A percentile compares a stretch with the other conserved stretches of the same genome.
Conservation (phyloP, 1,139 yeast genomes). For the Geotrichum bryndzae region DNA sequence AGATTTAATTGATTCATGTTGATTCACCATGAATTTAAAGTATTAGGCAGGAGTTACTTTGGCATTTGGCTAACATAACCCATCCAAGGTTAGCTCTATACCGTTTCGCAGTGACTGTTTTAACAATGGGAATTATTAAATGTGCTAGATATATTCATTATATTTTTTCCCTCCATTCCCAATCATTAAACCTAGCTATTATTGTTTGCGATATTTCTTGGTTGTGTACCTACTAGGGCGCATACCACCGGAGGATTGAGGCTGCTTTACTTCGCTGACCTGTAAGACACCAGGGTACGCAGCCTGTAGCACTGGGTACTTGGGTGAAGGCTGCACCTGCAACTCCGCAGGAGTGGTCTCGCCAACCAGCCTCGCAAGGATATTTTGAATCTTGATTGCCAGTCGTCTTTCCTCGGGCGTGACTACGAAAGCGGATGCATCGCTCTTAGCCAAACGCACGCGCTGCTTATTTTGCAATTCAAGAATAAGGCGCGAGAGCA, state of each 20-base stretch:
- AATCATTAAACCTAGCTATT: neutral
- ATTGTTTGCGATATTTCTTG: conserved; percentile 6
- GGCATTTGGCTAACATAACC: neutral
- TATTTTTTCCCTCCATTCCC: neutral
- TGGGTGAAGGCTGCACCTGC: conserved; percentile 28
- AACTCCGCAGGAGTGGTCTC: conserved; percentile 28
- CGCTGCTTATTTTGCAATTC: conserved; percentile 62
- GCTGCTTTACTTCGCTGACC: conserved; percentile 39
- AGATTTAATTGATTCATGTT: too few species aligned
- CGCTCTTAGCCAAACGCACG: conserved; percentile 42
- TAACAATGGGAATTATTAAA: neutral
- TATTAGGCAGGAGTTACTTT: too few species aligned
- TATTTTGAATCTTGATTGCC: conserved; percentile 47
- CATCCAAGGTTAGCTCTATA: neutral
- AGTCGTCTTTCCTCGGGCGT: conserved; percentile 44
- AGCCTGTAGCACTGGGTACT: conserved; percentile 62
- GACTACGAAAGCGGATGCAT: conserved; percentile 34
- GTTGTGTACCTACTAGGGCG: conserved; percentile 15
- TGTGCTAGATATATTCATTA: neutral
- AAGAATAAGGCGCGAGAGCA: conserved; percentile 52
- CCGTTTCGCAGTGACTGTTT: neutral
- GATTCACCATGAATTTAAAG: too few species aligned
- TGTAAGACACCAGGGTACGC: conserved; percentile 75
- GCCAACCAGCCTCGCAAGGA: conserved; percentile 44
- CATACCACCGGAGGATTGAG: conserved; percentile 16